Conservation (phyloP, 495 filamentous ascomycete species). For the Extremus antarcticus region DNA sequence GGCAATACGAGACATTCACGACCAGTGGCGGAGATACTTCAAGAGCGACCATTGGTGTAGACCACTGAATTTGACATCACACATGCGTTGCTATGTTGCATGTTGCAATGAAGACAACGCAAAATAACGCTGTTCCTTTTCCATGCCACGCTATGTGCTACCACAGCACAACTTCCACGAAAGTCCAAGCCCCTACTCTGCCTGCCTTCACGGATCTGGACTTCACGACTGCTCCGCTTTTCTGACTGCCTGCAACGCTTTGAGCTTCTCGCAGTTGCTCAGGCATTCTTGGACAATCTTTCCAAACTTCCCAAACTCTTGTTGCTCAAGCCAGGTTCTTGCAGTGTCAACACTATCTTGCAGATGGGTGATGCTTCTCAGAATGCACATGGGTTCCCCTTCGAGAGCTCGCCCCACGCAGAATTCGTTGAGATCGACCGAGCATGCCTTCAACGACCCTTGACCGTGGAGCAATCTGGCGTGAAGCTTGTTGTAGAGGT, state of each 20-base stretch:
- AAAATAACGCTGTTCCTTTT: too few species aligned
- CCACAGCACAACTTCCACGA: too few species aligned
- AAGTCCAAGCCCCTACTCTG: too few species aligned
- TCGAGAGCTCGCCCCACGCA: not conserved
- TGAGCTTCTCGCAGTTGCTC: not conserved
- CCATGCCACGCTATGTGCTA: too few species aligned
- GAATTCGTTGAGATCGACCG: not conserved
- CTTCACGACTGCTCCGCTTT: too few species aligned
- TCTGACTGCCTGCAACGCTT: not conserved
- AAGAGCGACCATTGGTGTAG: too few species aligned
- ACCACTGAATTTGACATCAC: too few species aligned
- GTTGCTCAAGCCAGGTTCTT: not conserved
- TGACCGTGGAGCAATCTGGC: not conserved
- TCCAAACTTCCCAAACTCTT: not conserved
- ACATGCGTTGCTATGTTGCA: too few species aligned
- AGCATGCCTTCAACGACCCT: not conserved
- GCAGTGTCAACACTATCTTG: not conserved
- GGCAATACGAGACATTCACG: too few species aligned
- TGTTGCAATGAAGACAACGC: too few species aligned
- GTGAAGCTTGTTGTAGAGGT: not conserved
- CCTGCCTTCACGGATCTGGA: too few species aligned
- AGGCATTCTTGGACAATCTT: not conserved
- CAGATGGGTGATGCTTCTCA: not conserved
- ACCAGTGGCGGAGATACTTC: too few species aligned
- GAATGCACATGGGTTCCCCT: not conserved